A percentile compares a stretch with the other conserved stretches of the same genome.
Evolutionary conservation across 2,329 filamentous ascomycete genomes (phyloP).

Genomic region (Allantophomopsis lycopodina): DNA sequence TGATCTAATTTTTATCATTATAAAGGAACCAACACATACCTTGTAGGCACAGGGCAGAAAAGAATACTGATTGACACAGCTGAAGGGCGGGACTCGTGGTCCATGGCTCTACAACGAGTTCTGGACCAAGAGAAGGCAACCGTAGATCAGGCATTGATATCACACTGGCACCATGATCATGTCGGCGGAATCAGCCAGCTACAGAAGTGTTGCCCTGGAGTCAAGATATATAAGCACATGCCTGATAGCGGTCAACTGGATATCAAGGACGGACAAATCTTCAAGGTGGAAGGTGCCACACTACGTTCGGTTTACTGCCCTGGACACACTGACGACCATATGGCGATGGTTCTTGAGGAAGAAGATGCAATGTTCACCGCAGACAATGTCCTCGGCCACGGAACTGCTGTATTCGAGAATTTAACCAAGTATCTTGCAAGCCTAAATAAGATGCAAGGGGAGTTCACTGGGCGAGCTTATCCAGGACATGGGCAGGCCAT

Average conservation of each 20-base stretch:
- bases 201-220: slow-evolving; percentile 44
- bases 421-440: slow-evolving; percentile 54
- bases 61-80: slow-evolving; percentile 85
- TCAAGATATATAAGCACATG: slow-evolving; percentile 51
- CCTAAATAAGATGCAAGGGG: slow-evolving; percentile 51
- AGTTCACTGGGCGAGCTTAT: slow-evolving; percentile 60
- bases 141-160: slow-evolving; percentile 60
- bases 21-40: slow-evolving; percentile 87
- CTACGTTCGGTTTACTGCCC: slow-evolving; percentile 53
- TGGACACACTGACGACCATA: slow-evolving; percentile 74
- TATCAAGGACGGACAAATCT: slow-evolving; percentile 40
- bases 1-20: slow-evolving; percentile 34
- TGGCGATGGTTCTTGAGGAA: slow-evolving; percentile 63
- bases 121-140: slow-evolving; percentile 55
- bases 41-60: slow-evolving; percentile 60
- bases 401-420: slow-evolving; percentile 76
- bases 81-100: slow-evolving; percentile 63
- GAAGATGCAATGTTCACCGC: slow-evolving; percentile 78
- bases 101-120: slow-evolving; percentile 45
- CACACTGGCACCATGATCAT: slow-evolving; percentile 91
- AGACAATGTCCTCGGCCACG: slow-evolving; percentile 79
- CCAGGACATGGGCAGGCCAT: slow-evolving; percentile 80
- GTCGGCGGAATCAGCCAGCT: slow-evolving; percentile 63
- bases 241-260: slow-evolving; percentile 36
- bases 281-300: slow-evolving; percentile 45